Evolutionary conservation across 2,329 filamentous ascomycete genomes (phyloP), one percentile per base, ranked within the genome.

Genomic region (Diatrype stigma): DNA sequence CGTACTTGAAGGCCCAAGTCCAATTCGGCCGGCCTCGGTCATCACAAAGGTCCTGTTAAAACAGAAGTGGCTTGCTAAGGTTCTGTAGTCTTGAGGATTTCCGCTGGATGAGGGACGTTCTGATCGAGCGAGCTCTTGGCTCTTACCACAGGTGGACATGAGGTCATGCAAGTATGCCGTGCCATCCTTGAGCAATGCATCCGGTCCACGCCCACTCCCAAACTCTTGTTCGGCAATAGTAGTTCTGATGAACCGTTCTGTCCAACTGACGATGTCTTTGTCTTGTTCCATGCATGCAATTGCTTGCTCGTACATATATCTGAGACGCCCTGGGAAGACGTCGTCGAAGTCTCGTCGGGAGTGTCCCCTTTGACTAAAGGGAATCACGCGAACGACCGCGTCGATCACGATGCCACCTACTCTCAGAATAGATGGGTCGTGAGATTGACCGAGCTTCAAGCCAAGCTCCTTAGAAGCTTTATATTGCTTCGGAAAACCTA

Each of bases 201-300:
- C 34, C 44, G 45, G 14, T 51, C 49, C 21, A 8, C 19, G 19
- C n/a, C 49, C 49, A 23, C 32, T 6, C 14, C 42, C 11, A 3
- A 22, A 22, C 19, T 51, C 23, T 22, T 51, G 49, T 34, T 51
- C 49, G 16, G 49, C 49, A 22, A 44, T 51, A 6, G 49, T 51
- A 6, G 35, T 42, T 21, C 47, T 51, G 37, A 51, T 51, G 5
- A 17, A 42, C 14, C 32, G 14, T 14, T 1, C 19, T 47, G 42
- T 32, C 49, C 49, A 51, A n/a, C n/a, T n/a, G n/a, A n/a, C n/a
- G n/a, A n/a, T n/a, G n/a, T n/a, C n/a, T n/a, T n/a, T n/a, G n/a
- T n/a, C n/a, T n/a, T n/a, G n/a, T n/a, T n/a, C n/a, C n/a, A n/a
- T n/a, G n/a, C n/a, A n/a, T n/a, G n/a, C n/a, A n/a, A n/a, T n/a